phyloP scores from a whole-genome alignment of 2,329 filamentous ascomycete genomes.

The Colletotrichum graminicola region DNA sequence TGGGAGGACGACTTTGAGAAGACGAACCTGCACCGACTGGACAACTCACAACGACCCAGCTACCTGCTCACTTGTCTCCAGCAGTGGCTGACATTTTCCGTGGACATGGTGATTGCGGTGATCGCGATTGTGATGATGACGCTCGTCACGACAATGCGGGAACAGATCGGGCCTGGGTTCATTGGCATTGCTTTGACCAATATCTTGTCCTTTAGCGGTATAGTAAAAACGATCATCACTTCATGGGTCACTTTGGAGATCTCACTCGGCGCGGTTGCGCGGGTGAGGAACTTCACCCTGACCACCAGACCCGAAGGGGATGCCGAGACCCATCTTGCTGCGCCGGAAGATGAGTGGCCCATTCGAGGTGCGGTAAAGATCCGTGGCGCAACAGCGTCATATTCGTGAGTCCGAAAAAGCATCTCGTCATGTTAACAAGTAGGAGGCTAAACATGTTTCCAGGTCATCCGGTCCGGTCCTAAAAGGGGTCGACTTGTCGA shows the following conservation, averaged over 20 bases:
- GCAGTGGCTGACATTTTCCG: constrained; percentile 62
- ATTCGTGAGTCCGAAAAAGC: constrained; percentile 10
- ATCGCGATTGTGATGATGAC: constrained; percentile 59
- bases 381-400: constrained; percentile 19
- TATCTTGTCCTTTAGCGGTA: constrained; percentile 26
- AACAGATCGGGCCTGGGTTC: constrained; percentile 35
- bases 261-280: constrained; percentile 35
- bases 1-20: constrained; percentile 58
- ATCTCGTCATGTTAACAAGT: fast-evolving
- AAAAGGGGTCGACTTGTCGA: constrained; percentile 32
- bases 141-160: constrained; percentile 51
- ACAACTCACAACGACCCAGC: constrained; percentile 62
- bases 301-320: constrained; percentile 18
- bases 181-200: constrained; percentile 35
- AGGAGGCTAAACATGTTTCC: not conserved
- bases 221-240: constrained; percentile 29
- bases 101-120: constrained; percentile 60
- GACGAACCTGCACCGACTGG: constrained; percentile 57
- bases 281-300: constrained; percentile 32
- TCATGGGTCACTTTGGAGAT: constrained; percentile 40
- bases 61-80: constrained; percentile 65
- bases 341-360: constrained; percentile 24
- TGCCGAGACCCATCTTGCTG: not conserved
- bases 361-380: constrained; percentile 17
- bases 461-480: constrained; percentile 35